Evolutionary conservation across 2,329 filamentous ascomycete genomes (phyloP).

Genomic region (Aureobasidium subglaciale): DNA sequence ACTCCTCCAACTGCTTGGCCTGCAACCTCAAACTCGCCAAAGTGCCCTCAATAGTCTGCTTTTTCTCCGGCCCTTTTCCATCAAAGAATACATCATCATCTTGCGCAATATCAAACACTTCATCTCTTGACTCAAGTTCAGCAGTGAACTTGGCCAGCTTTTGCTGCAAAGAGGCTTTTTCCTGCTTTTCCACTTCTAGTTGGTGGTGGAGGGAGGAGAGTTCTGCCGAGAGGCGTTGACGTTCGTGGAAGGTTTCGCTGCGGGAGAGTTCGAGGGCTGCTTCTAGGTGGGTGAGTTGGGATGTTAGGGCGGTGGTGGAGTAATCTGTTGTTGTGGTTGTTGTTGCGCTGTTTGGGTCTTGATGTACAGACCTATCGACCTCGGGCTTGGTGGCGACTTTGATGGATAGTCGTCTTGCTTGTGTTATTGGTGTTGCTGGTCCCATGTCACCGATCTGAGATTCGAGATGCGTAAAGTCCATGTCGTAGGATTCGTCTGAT

Average conservation of each 20-base stretch:
- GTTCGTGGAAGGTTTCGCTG: conserved; percentile 2
- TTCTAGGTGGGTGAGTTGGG: conserved; percentile 6
- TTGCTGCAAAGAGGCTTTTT: not conserved
- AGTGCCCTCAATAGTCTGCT: conserved; percentile 17
- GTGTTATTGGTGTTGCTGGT: not conserved
- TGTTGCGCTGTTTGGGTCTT: not conserved
- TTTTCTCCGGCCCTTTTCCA: not conserved
- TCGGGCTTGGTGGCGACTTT: not conserved
- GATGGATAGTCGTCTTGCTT: not conserved
- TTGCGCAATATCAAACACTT: not conserved
- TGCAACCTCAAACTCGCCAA: conserved; percentile 18
- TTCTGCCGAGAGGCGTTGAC: not conserved
- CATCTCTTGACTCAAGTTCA: not conserved
- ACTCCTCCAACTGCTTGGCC: conserved; percentile 19
- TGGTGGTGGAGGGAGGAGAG: not conserved
- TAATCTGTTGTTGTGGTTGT: not conserved
- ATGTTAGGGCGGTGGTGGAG: not conserved
- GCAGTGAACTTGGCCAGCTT: not conserved
- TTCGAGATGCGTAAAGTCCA: not conserved
- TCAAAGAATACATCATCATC: conserved; percentile 1
- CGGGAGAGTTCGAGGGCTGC: conserved; percentile 4
- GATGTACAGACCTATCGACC: not conserved
- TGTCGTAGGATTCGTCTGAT: not conserved
- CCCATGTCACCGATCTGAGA: not conserved
- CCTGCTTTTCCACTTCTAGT: not conserved